Conservation (phyloP, 2,329 filamentous ascomycete species). For the Hymenoscyphus repandus region DNA sequence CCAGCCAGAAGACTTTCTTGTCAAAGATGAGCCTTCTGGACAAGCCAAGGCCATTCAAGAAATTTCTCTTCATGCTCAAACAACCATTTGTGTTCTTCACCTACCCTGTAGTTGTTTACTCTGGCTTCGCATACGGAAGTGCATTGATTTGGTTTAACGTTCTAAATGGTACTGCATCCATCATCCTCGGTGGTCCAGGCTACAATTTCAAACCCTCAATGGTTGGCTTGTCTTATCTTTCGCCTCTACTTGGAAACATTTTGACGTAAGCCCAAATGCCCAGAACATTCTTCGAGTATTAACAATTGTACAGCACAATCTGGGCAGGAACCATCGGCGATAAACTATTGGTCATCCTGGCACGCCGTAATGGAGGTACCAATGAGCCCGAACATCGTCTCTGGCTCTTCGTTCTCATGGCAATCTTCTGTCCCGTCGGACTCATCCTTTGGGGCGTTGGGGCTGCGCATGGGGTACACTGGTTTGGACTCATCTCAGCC, state of each 20-base stretch:
- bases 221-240: constrained; percentile 30
- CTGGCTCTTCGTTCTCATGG: constrained; percentile 29
- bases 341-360: constrained; percentile 27
- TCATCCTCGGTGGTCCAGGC: constrained; percentile 24
- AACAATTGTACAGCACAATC: constrained; percentile 5
- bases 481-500: constrained; percentile 41
- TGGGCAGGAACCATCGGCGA: constrained; percentile 18
- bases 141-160: constrained; percentile 33
- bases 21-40: constrained; percentile 39
- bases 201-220: constrained; percentile 31
- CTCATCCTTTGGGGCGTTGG: constrained; percentile 46
- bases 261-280: constrained; percentile 18
- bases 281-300: not conserved
- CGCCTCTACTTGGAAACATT: constrained; percentile 25
- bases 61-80: constrained; percentile 35
- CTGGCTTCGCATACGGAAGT: constrained; percentile 32
- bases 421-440: constrained; percentile 38
- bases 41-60: constrained; percentile 36
- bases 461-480: constrained; percentile 39
- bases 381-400: constrained; percentile 29
- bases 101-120: constrained; percentile 31
- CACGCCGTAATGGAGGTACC: constrained; percentile 36
- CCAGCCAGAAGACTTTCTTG: constrained; percentile 34
- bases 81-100: constrained; percentile 31
- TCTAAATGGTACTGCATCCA: constrained; percentile 29